Percentiles rank a stretch among this genome's conserved stretches.
Evolutionary conservation across 768 basidiomycete genomes (phyloP).

Genomic region (Pleurotus pulmonarius): DNA sequence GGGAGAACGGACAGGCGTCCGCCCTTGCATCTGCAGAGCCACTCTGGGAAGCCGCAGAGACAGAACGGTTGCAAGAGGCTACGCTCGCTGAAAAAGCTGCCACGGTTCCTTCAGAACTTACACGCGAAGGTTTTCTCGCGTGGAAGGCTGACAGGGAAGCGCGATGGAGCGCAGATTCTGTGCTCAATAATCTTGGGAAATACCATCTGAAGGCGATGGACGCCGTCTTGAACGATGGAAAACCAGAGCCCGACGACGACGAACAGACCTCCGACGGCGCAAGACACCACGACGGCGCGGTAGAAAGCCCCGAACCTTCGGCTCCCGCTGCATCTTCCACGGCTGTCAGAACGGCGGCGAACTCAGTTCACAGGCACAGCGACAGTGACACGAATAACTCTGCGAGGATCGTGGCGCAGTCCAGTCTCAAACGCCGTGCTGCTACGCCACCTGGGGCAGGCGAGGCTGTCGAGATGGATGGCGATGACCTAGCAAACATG

Average conservation of each 20-base stretch:
- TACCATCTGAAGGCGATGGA: conserved; percentile 24
- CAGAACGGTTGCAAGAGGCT: conserved; percentile 16
- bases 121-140: conserved; percentile 11
- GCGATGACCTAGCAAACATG: conserved; percentile 18
- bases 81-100: conserved; percentile 11
- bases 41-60: conserved; percentile 18
- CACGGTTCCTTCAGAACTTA: conserved; percentile 5
- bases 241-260: neutral
- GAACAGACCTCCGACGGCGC: neutral
- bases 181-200: conserved; percentile 14
- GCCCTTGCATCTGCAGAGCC: conserved; percentile 23
- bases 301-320: too few species aligned
- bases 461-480: neutral
- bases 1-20: conserved; percentile 43
- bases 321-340: too few species aligned
- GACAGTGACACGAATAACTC: too few species aligned
- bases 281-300: too few species aligned
- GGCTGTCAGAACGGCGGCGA: too few species aligned
- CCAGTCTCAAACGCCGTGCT: neutral
- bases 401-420: neutral
- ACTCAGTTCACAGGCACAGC: too few species aligned
- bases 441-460: conserved; percentile 8
- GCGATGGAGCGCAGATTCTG: conserved; percentile 21
- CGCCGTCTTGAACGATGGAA: conserved; percentile 15
- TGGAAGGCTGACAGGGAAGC: conserved; percentile 19